phyloP scores from a whole-genome alignment of 1,284 basidiomycete genomes.

The Ceraceosorus guamensis region DNA sequence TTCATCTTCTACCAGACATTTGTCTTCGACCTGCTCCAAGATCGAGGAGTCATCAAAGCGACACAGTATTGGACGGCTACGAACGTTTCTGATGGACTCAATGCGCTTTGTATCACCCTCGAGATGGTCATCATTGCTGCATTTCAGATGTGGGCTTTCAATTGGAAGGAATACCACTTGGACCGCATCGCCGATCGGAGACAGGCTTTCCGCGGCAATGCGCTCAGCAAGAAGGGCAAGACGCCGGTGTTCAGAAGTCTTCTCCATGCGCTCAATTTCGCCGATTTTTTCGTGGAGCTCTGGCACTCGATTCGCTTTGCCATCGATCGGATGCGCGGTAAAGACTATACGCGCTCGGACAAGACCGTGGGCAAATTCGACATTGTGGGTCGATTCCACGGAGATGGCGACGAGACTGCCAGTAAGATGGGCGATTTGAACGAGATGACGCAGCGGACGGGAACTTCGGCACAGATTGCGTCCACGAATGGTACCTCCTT shows the following conservation, averaged over 20 bases:
- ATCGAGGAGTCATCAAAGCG: conserved; percentile 49
- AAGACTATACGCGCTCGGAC: conserved; percentile 16
- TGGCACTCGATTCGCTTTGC: conserved; percentile 16
- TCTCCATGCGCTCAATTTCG: conserved; percentile 15
- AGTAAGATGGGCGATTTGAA: too few species aligned
- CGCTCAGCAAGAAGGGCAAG: conserved; percentile 10
- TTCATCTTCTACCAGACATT: conserved; percentile 50
- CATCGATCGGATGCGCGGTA: conserved; percentile 17
- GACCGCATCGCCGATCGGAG: neutral
- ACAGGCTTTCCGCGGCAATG: neutral
- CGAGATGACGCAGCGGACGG: too few species aligned
- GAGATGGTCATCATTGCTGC: conserved; percentile 76
- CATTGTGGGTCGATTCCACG: conserved; percentile 7
- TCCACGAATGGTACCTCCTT: too few species aligned
- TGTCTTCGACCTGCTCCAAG: conserved; percentile 48
- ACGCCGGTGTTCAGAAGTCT: conserved; percentile 10
- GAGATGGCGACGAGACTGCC: neutral
- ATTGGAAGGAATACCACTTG: conserved; percentile 59
- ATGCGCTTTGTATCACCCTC: conserved; percentile 70
- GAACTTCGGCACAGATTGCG: too few species aligned
- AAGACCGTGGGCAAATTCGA: conserved; percentile 11
- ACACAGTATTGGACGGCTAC: conserved; percentile 62
- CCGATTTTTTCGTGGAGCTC: conserved; percentile 15
- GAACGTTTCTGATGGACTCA: conserved; percentile 67
- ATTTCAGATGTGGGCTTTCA: conserved; percentile 75